Evolutionary conservation across 495 filamentous ascomycete genomes (phyloP).

Genomic region (Penicillium coprophilum): DNA sequence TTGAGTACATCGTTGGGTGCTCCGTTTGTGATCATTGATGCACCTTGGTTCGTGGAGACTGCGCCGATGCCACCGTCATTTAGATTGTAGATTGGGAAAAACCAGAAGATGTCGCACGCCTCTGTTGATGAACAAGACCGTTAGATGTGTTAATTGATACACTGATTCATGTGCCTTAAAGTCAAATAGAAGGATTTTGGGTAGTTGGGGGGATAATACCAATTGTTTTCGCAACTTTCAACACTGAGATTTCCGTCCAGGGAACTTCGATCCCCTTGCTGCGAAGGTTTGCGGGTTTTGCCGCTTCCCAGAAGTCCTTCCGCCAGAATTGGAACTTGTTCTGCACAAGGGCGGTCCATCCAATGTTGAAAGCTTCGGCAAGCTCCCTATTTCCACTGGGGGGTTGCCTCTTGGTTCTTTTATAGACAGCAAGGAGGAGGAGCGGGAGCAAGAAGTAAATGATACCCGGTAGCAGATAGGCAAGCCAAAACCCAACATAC

Average conservation of each 20-base stretch:
- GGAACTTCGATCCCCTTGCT: conserved; percentile 42
- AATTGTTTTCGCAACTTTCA: conserved; percentile 48
- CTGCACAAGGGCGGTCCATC: conserved; percentile 51
- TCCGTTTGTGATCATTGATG: conserved; percentile 63
- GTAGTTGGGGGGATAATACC: conserved; percentile 5
- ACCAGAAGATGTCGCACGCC: conserved; percentile 56
- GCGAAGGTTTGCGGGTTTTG: conserved; percentile 59
- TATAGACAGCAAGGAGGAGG: conserved; percentile 50
- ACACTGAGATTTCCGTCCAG: conserved; percentile 48
- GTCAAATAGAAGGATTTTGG: not conserved
- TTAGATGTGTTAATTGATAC: no score
- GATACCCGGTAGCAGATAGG: conserved; percentile 38
- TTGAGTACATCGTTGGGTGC: conserved; percentile 68
- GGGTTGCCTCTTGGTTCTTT: conserved; percentile 47
- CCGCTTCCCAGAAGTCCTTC: conserved; percentile 61
- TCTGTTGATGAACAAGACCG: conserved; percentile 5
- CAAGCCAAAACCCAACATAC: conserved; percentile 41
- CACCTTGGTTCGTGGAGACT: conserved; percentile 51
- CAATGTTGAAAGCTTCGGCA: conserved; percentile 54
- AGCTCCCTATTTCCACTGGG: conserved; percentile 52
- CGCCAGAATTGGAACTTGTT: conserved; percentile 59
- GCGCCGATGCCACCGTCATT: conserved; percentile 52
- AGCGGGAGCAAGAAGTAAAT: conserved; percentile 55
- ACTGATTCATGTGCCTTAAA: not conserved
- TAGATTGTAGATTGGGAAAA: conserved; percentile 51